These are phyloP conservation scores for Citeromyces hawaiiensis DNA, from an alignment of 1,139 yeast genomes.

Conservation along the genomic window DNA sequence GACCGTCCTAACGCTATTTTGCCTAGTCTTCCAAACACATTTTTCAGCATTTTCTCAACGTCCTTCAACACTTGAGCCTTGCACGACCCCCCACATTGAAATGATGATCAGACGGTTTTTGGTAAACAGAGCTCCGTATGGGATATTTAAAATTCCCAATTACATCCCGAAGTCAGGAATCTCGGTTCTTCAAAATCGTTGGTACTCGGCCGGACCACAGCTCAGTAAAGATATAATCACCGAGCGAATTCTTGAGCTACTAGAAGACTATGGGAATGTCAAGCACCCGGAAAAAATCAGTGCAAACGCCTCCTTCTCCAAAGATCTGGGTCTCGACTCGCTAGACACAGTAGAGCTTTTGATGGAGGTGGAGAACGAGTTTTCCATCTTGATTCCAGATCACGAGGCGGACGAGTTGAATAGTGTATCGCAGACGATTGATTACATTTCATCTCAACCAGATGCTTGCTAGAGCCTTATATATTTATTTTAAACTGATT, in stretches of 20 bases:
- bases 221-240: slow-evolving; percentile 59
- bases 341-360: slow-evolving; percentile 82
- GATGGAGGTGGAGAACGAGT: slow-evolving; percentile 82
- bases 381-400: slow-evolving; percentile 64
- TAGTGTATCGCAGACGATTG: slow-evolving; percentile 75
- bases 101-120: background rate
- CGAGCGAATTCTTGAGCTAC: slow-evolving; percentile 64
- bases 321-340: slow-evolving; percentile 77
- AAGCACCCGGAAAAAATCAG: slow-evolving; percentile 30
- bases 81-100: slow-evolving; percentile 1
- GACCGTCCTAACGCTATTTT: background rate
- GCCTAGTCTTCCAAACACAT: background rate
- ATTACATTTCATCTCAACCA: slow-evolving; percentile 59
- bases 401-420: slow-evolving; percentile 74
- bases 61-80: background rate
- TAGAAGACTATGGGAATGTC: slow-evolving; percentile 72
- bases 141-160: background rate
- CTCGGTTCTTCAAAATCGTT: slow-evolving; percentile 6
- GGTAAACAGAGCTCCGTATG: background rate
- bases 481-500: background rate
- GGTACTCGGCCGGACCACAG: slow-evolving; percentile 51
- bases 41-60: background rate
- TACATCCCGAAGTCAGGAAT: background rate
- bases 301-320: slow-evolving; percentile 47
- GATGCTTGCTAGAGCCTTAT: slow-evolving; percentile 37